Evolutionary conservation across 371 early-diverging fungal genomes (phyloP).

Genomic region (Cokeromyces recurvatus): DNA sequence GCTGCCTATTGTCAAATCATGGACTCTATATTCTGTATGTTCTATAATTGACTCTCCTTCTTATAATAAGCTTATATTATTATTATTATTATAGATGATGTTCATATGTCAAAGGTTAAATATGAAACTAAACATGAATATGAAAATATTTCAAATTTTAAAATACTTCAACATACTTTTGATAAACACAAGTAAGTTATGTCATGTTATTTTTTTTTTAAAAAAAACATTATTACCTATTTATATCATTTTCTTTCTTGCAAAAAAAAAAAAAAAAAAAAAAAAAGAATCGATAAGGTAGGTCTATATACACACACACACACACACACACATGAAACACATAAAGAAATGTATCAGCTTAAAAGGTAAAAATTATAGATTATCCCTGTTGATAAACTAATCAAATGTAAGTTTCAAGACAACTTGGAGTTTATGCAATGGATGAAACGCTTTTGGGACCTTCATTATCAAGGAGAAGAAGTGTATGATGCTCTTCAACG

Average conservation of each 20-base stretch:
- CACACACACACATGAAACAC: no score
- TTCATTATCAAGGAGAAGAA: conserved; percentile 69
- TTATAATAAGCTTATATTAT: neutral
- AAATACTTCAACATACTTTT: conserved; percentile 82
- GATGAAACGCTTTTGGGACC: conserved; percentile 87
- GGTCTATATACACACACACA: no score
- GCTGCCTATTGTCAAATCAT: conserved; percentile 89
- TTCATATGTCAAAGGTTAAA: conserved; percentile 81
- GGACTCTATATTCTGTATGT: conserved; percentile 79
- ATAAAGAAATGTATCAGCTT: no score
- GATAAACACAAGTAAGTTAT: conserved; percentile 68
- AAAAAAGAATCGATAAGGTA: conserved; percentile 6
- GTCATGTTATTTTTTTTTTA: neutral
- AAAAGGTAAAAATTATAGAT: no score
- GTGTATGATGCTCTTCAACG: conserved; percentile 76
- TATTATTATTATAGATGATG: conserved; percentile 47
- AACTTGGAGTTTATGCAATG: conserved; percentile 95
- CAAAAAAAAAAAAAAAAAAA: no score
- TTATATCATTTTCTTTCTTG: no score
- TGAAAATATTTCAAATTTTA: conserved; percentile 88
- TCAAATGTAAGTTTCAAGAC: conserved; percentile 93
- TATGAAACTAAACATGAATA: conserved; percentile 90
- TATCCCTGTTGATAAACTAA: conserved; percentile 80
- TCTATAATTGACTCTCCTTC: no score
- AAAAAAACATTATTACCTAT: no score